A percentile compares a stretch with the other conserved stretches of the same genome.
These are phyloP conservation scores for Spathaspora gorwiae DNA, from an alignment of 805 yeast genomes.

Conservation along the genomic window DNA sequence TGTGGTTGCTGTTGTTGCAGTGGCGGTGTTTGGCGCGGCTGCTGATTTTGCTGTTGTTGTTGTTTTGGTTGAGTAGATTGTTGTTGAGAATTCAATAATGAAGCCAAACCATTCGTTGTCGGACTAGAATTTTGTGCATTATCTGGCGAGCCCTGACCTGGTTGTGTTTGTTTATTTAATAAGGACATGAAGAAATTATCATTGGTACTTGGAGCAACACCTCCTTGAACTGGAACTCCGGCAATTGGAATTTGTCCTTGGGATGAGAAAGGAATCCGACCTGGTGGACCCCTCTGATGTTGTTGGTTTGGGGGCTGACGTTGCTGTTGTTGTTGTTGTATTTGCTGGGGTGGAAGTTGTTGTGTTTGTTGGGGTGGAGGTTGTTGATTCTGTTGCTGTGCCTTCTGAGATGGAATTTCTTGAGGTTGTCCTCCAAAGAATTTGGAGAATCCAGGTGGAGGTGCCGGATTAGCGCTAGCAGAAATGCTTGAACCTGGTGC, in stretches of 20 bases:
- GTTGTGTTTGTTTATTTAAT: slow-evolving; percentile 28
- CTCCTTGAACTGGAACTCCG: not conserved
- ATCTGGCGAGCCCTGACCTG: not conserved
- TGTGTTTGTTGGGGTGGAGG: not conserved
- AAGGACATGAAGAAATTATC: slow-evolving; percentile 47
- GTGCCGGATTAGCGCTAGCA: not conserved
- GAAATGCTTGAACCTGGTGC: not conserved
- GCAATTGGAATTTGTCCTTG: slow-evolving; percentile 6
- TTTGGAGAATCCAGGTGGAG: slow-evolving; percentile 10
- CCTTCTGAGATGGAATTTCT: not conserved
- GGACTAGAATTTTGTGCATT: not conserved
- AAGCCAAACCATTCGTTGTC: slow-evolving; percentile 2
- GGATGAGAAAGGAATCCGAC: slow-evolving; percentile 9
- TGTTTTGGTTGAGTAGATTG: not conserved
- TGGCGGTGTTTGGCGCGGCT: too few relatives aligned
- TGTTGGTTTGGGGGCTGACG: slow-evolving; percentile 11
- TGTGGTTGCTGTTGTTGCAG: not conserved
- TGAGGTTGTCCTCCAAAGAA: slow-evolving; percentile 2
- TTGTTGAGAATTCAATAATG: slow-evolving; percentile 1
- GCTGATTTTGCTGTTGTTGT: not conserved
- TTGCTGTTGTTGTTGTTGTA: slow-evolving; percentile 7
- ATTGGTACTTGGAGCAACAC: slow-evolving; percentile 14
- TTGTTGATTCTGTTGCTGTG: not conserved
- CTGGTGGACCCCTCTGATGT: not conserved
- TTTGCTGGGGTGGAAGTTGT: slow-evolving; percentile 5